Percentiles rank a stretch among this genome's conserved stretches.
phyloP scores from a whole-genome alignment of 2,329 filamentous ascomycete genomes.

The Ophiostoma piceae region DNA sequence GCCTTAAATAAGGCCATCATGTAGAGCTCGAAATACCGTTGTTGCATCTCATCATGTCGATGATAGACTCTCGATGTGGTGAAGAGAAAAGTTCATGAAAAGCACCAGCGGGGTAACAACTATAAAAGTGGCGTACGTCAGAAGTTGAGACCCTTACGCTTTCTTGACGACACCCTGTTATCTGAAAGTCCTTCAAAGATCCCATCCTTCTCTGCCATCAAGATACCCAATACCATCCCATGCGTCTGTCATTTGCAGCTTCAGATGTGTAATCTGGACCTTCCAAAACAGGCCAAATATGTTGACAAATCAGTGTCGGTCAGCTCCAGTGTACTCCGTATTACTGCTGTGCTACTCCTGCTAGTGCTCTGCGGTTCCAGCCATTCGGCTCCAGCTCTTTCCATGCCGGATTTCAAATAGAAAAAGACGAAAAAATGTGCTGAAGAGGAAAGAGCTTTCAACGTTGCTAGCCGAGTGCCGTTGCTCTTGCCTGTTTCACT shows the following conservation, averaged over 20 bases:
- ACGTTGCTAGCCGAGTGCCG: background rate
- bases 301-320: slow-evolving; percentile 4
- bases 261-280: background rate
- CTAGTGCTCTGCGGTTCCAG: background rate
- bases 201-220: background rate
- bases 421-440: background rate
- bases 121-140: background rate
- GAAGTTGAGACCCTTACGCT: background rate
- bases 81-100: background rate
- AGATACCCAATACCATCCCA: background rate
- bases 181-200: background rate
- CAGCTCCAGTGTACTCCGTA: background rate
- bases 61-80: no score
- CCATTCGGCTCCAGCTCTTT: slow-evolving; percentile 6
- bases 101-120: background rate
- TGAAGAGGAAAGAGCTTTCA: slow-evolving; percentile 1
- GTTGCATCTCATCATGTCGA: no score
- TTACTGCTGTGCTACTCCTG: background rate
- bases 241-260: background rate
- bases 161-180: background rate
- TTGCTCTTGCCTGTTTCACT: background rate
- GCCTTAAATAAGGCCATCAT: background rate
- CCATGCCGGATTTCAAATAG: slow-evolving; percentile 3
- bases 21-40: no score
- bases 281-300: background rate